Conservation (phyloP, 2,329 filamentous ascomycete genomes). For the Ceratocystis albifundus region DNA sequence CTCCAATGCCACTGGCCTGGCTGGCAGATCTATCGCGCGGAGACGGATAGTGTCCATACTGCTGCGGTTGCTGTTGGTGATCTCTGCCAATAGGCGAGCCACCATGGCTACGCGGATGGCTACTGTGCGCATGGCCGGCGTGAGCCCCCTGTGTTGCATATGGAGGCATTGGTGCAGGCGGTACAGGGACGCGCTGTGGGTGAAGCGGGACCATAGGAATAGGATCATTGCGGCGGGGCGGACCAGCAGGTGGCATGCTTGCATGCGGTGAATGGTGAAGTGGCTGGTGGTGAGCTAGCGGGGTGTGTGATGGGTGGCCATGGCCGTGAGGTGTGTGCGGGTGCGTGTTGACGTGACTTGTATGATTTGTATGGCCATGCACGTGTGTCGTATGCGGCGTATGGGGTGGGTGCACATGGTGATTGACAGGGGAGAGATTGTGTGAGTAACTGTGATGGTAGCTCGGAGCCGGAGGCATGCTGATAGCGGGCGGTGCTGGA, state of each 20-base stretch:
- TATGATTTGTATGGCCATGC: not conserved
- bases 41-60: conserved; percentile 25
- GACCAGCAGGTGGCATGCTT: conserved; percentile 8
- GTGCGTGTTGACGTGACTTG: conserved; percentile 13
- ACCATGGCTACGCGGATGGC: not conserved
- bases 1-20: not conserved
- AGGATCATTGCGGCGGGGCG: conserved; percentile 14
- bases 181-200: conserved; percentile 8
- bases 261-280: conserved; percentile 18
- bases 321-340: conserved; percentile 11
- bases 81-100: conserved; percentile 17
- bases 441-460: conserved; percentile 15
- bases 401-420: conserved; percentile 19
- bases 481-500: conserved; percentile 29
- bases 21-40: conserved; percentile 12
- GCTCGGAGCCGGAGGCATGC: conserved; percentile 29
- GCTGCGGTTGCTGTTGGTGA: not conserved
- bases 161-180: not conserved
- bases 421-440: conserved; percentile 12
- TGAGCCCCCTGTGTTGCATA: not conserved
- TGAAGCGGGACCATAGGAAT: conserved; percentile 14
- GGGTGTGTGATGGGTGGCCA: conserved; percentile 3
- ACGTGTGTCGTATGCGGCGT: not conserved
- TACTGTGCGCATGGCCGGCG: not conserved
- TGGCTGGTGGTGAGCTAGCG: not conserved